Base-by-base conservation (phyloP, 768 basidiomycete genomes). In the Kwoniella sp. region DNA sequence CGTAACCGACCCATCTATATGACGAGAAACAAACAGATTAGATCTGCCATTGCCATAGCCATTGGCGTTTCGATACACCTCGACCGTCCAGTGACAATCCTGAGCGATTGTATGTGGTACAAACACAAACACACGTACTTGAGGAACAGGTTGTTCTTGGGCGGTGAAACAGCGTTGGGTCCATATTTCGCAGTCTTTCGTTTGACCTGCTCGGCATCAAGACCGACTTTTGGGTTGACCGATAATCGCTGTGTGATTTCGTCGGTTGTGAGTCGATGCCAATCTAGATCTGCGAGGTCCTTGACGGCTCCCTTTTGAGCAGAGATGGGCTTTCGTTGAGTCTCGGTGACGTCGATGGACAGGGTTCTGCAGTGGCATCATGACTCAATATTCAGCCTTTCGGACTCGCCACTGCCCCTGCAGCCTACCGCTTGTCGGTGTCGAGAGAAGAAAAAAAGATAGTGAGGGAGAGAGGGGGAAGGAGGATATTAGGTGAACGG, bases 161-260 rank as follows among this genome's bases (percentile, higher is more conserved):
- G 84, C 0, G 84, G 82, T 22, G 82, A 83, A 22, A 86, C 83
- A 47, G 82, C 76, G 70, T 87, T 87, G 66, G 80, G 83, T 5
- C 86, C 87, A 59, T 79, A 66, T 64, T 83, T 70, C 13, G 81
- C 71, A 2, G 82, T 76, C n/a, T 84, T 81, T 3, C 85, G 82
- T 21, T 81, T 79, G 22, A 83, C 85, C 66, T 86, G 84, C 1
- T 81, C 73, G 1, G 65, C 63, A 51, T 87, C 87, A 13, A 87
- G 78, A 17, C 87, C 87, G 1, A 79, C 73, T 26, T 77, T 80
- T 0, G 80, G 78, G 17, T 84, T 84, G 25, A 83, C 83, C 1
- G 80, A 79, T 17, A 86, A 80, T 19, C 84, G 80, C 26, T 81
- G 77, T 44, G 83, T 80, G 9, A 82, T 80, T 19, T 85, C 84